Evolutionary conservation across 306 rosid species (phyloP), one percentile per base, ranked within the genome.

Genomic region (Inga oerstediana): DNA sequence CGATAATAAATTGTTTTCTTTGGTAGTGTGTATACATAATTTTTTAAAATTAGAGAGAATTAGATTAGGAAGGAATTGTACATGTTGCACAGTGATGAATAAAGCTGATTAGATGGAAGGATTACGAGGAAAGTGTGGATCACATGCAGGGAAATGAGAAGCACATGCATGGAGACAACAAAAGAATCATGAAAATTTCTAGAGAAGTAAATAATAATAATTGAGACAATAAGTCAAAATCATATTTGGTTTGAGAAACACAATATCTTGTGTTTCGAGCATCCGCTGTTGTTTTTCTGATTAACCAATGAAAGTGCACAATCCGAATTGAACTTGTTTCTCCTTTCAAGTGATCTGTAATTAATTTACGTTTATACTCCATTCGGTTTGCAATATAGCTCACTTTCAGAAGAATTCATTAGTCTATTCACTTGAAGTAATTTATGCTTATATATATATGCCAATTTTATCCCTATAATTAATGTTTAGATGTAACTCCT

Each of bases 161-260:
- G 76, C 88, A 87, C 79, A 74, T 89, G 76, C 37, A 13, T 45
- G 58, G 0, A 88, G 65, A 81, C 76, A 58, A 19, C 19, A 7
- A 1, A 20, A 22, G 4, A 9, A 59, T 3, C 0, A 22, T 3
- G 66, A 59, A 22, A 59, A n/a, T 9, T 59, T 10, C 2, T 6
- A 2, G 61, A 22, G 13, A 10, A 59, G 32, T 59, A 35, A 62
- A 12, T 62, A 11, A 62, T 22, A 59, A 58, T 62, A 62, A 24
- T 11, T 67, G 37, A 71, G 74, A 74, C 71, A 72, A 24, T 24
- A 75, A 75, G 75, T 65, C 74, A 79, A 20, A 51, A 79, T 75
- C 46, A 2, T 77, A 75, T 65, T 48, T 80, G 56, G 30, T 71
- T 20, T 52, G 22, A 5, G 41, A 39, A 64, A 65, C 71, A 52